Evolutionary conservation across 2,329 filamentous ascomycete genomes (phyloP), one percentile per base, ranked within the genome.

Genomic region (Didymella lethalis): DNA sequence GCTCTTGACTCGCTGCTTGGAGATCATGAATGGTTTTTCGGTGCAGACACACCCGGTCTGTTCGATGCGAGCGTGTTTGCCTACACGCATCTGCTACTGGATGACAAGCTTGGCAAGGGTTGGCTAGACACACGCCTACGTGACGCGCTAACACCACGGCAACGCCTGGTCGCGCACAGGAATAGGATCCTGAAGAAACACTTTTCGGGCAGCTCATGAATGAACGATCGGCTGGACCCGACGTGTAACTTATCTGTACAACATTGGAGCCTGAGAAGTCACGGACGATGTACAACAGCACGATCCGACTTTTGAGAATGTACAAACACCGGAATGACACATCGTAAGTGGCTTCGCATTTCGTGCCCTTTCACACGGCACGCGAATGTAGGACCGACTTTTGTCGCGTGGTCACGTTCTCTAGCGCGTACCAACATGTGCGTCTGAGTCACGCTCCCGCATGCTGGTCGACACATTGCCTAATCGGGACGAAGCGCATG

Each of bases 11-110:
- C 77, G 20, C 69, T 90, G 8, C 78, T 92, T 10, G 86, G 83
- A 1, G 76, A 83, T 0, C 76, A 86, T 36, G 69, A 79, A 18
- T 89, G 87, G 81, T 91, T 90, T 74, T 90, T 89, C 69, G 83
- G 80, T 4, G 73, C 75, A 57, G 49, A 76, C 29, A 73, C 77
- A 16, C 92, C 94, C 0, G 87, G 88, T 0, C 72, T 94, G 25
- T 94, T 98, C 67, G 95, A 99, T 78, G 93, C 94, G 7, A 88
- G 87, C 53, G 86, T 98, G 2, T 98, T 97, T 78, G 88, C 92
- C 3, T 99, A 97, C 77, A 93, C 91, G 0, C 87, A 96, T 75
- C 80, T 96, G 49, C 81, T 98, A 51, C 78, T 96, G 50, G 87
- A 90, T 59, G 83, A 87, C 32, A 70, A 69, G 2, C 70, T 92